Percentiles rank a stretch among this genome's conserved stretches.
phyloP scores from a whole-genome alignment of 2,329 filamentous ascomycete genomes.

The Sporothrix humicola region DNA sequence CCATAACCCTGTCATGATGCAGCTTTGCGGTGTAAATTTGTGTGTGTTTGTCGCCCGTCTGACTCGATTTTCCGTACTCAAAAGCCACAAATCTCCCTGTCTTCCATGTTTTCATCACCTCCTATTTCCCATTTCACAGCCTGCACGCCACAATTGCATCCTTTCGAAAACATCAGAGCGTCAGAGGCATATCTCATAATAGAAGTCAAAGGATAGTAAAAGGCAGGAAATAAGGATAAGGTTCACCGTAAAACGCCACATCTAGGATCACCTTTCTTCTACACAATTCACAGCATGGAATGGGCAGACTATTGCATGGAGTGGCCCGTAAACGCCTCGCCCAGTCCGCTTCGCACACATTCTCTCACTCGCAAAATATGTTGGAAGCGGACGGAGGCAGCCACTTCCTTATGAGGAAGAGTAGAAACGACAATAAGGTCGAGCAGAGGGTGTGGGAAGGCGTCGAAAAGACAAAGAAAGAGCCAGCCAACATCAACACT shows the following conservation, averaged over 20 bases:
- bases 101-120: not conserved
- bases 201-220: too few species aligned
- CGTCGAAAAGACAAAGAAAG: not conserved
- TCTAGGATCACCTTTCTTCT: not conserved
- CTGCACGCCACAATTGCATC: not conserved
- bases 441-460: not conserved
- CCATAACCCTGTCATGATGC: constrained; percentile 3
- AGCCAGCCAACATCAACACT: not conserved
- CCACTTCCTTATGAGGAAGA: not conserved
- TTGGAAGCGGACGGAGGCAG: not conserved
- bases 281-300: too few species aligned
- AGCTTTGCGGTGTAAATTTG: not conserved
- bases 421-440: not conserved
- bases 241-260: not conserved
- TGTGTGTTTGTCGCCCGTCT: not conserved
- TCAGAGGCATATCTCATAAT: not conserved
- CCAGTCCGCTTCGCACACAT: not conserved
- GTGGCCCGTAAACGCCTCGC: not conserved
- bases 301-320: constrained; percentile 3
- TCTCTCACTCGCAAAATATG: too few species aligned
- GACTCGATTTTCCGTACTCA: not conserved
- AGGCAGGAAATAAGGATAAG: not conserved
- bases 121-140: not conserved
- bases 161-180: not conserved
- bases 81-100: constrained; percentile 12